Conservation (phyloP, 2,329 filamentous ascomycete species). For the Venturia aucupariae region DNA sequence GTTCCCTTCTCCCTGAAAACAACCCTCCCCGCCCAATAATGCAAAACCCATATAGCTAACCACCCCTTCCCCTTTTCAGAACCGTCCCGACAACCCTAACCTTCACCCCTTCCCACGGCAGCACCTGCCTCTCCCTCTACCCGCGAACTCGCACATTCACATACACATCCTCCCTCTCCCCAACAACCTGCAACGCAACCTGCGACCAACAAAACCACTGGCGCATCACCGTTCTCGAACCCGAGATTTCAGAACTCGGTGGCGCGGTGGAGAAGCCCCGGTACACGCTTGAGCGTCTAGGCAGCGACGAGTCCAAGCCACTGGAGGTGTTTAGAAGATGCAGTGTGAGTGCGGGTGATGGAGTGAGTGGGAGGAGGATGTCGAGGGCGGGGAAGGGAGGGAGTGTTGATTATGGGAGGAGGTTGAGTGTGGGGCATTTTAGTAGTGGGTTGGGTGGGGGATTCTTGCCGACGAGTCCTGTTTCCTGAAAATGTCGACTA, state of each 20-base stretch:
- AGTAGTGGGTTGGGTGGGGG: neutral
- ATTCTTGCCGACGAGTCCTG: neutral
- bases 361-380: neutral
- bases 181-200: constrained; percentile 7
- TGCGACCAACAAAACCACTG: constrained; percentile 6
- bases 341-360: neutral
- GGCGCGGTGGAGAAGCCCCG: neutral
- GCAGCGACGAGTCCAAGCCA: neutral
- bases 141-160: constrained; percentile 13
- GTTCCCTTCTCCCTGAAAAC: no score
- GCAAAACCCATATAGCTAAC: no score
- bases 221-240: constrained; percentile 10
- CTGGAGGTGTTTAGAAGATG: constrained; percentile 1
- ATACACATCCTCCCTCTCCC: neutral
- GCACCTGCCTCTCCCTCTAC: constrained; percentile 13
- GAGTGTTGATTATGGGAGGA: constrained; percentile 12
- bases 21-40: neutral
- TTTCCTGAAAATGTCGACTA: neutral
- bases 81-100: constrained; percentile 7
- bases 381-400: neutral
- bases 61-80: neutral
- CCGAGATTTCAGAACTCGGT: neutral
- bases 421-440: constrained; percentile 10
- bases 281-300: constrained; percentile 9
- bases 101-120: constrained; percentile 11